Evolutionary conservation across 441 rosid species (phyloP).

Genomic region (Populus hybrid): DNA sequence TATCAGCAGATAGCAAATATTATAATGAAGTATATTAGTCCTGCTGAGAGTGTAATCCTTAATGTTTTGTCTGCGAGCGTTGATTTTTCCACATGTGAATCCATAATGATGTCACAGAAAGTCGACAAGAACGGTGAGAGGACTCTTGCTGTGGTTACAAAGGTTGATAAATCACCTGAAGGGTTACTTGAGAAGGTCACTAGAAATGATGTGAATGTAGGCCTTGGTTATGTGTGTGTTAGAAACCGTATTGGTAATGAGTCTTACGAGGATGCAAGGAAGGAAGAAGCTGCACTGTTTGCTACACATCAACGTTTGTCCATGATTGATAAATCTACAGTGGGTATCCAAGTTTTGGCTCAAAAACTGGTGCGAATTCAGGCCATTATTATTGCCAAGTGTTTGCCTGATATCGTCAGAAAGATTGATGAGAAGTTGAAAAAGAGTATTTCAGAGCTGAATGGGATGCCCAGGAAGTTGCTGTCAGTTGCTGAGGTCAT

Average conservation of each 20-base stretch:
- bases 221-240: constrained; percentile 43
- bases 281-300: constrained; percentile 28
- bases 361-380: constrained; percentile 33
- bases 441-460: constrained; percentile 6
- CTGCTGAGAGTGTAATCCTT: constrained; percentile 38
- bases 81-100: not conserved
- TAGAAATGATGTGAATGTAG: constrained; percentile 15
- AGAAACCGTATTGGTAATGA: constrained; percentile 44
- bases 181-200: not conserved
- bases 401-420: constrained; percentile 27
- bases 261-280: constrained; percentile 28
- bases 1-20: constrained; percentile 32
- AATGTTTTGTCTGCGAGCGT: constrained; percentile 30
- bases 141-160: not conserved
- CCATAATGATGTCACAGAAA: not conserved
- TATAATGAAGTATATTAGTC: constrained; percentile 40
- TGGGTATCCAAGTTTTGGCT: constrained; percentile 19
- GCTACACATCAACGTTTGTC: constrained; percentile 21
- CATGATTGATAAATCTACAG: constrained; percentile 20
- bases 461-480: constrained; percentile 24
- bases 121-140: not conserved
- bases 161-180: not conserved
- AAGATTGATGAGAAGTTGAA: constrained; percentile 31
- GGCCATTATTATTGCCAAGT: constrained; percentile 20
- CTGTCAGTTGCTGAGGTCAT: constrained; percentile 24